Conservation (phyloP, 1,284 basidiomycete genomes). For the Coniferiporia weirii region DNA sequence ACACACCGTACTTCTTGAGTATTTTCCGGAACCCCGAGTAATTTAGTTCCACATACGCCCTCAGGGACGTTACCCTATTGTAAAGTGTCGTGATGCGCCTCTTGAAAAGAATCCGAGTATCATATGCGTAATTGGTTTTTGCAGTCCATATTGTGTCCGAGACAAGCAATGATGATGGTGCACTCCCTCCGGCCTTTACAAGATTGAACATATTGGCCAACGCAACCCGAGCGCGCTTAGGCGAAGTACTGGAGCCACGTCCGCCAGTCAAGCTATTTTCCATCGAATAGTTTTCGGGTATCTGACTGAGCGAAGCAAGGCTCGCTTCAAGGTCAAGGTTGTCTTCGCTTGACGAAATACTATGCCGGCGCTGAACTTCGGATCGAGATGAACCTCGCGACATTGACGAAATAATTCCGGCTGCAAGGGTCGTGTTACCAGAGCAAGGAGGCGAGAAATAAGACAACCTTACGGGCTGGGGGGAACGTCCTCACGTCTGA, state of each 20-base stretch:
- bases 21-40: slow-evolving; percentile 95
- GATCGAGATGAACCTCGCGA: slow-evolving; percentile 17
- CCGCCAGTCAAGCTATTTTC: slow-evolving; percentile 6
- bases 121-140: slow-evolving; percentile 80
- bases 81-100: slow-evolving; percentile 87
- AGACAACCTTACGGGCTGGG: slow-evolving; percentile 17
- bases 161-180: slow-evolving; percentile 34
- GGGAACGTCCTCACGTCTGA: slow-evolving; percentile 21
- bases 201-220: slow-evolving; percentile 45
- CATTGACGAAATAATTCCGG: slow-evolving; percentile 15
- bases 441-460: neutral
- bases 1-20: slow-evolving; percentile 76
- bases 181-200: slow-evolving; percentile 41
- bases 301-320: slow-evolving; percentile 31
- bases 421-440: neutral
- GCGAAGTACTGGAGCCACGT: slow-evolving; percentile 30
- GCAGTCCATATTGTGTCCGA: slow-evolving; percentile 73
- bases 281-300: slow-evolving; percentile 22
- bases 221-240: slow-evolving; percentile 34
- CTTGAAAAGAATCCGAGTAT: slow-evolving; percentile 88
- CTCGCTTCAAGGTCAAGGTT: slow-evolving; percentile 40
- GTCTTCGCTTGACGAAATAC: slow-evolving; percentile 49
- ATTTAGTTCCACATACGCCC: slow-evolving; percentile 93
- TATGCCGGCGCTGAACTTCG: slow-evolving; percentile 36
- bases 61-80: slow-evolving; percentile 77